Evolutionary conservation across 805 yeast species (phyloP).

Genomic region (Metschnikowia aberdeeniae): DNA sequence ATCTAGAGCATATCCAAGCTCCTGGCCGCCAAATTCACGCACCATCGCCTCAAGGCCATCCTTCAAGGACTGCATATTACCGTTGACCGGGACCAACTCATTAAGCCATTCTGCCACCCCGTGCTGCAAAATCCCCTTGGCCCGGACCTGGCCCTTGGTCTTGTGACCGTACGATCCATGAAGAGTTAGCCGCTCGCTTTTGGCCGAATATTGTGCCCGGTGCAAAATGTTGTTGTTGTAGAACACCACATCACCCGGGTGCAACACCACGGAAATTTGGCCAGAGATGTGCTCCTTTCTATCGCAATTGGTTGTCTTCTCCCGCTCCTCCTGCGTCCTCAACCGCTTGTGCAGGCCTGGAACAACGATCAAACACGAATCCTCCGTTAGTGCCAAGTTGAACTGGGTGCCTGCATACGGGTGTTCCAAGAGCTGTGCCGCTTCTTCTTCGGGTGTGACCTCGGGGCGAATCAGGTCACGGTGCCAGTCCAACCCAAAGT

Average conservation of each 20-base stretch:
- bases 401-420: conserved; percentile 49
- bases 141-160: conserved; percentile 39
- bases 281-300: conserved; percentile 34
- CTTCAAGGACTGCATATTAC: conserved; percentile 26
- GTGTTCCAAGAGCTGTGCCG: conserved; percentile 30
- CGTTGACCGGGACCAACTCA: conserved; percentile 27
- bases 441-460: conserved; percentile 43
- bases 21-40: conserved; percentile 27
- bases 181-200: conserved; percentile 39
- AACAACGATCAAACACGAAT: conserved; percentile 44
- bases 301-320: conserved; percentile 31
- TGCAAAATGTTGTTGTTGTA: conserved; percentile 50
- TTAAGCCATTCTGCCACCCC: conserved; percentile 48
- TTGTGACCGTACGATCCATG: conserved; percentile 50
- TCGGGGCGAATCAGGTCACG: conserved; percentile 48
- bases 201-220: conserved; percentile 41
- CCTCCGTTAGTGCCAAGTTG: conserved; percentile 46
- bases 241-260: conserved; percentile 49
- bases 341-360: conserved; percentile 46
- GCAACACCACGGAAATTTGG: conserved; percentile 38
- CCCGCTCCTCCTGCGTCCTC: conserved; percentile 43
- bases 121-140: conserved; percentile 50
- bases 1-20: conserved; percentile 38
- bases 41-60: conserved; percentile 28
- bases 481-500: conserved; percentile 53